Evolutionary conservation across 148 eudicot genomes (phyloP).

Genomic region (Polygonum maritimum): DNA sequence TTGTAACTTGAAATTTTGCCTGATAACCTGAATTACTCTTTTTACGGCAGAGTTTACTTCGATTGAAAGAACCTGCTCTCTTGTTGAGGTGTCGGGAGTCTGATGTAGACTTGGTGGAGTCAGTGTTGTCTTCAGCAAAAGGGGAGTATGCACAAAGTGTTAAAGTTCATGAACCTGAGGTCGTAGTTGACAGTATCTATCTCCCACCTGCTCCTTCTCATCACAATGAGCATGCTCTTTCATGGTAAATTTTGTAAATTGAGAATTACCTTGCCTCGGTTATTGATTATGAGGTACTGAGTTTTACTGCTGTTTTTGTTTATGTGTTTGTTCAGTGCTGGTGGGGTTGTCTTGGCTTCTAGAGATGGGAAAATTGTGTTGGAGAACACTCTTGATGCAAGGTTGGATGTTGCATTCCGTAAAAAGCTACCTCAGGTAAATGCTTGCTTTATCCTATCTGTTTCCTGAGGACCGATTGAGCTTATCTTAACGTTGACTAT

Average conservation of each 20-base stretch:
- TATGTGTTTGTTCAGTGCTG: slow-evolving; percentile 50
- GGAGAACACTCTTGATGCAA: slow-evolving; percentile 93
- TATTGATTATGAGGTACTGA: neutral
- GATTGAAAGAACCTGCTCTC: slow-evolving; percentile 87
- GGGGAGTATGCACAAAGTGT: slow-evolving; percentile 71
- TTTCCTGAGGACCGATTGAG: neutral
- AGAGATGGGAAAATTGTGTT: slow-evolving; percentile 94
- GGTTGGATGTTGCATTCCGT: slow-evolving; percentile 86
- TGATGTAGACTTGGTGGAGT: slow-evolving; percentile 45
- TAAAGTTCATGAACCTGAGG: slow-evolving; percentile 67
- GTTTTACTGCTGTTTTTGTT: slow-evolving; percentile 10
- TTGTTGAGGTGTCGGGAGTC: slow-evolving; percentile 81
- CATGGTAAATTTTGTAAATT: slow-evolving; percentile 41
- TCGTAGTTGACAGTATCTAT: slow-evolving; percentile 57
- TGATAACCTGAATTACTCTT: neutral
- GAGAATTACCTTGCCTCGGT: neutral
- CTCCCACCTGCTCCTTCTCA: slow-evolving; percentile 77
- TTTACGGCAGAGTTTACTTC: slow-evolving; percentile 62
- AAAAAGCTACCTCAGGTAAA: slow-evolving; percentile 87
- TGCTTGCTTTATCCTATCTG: neutral
- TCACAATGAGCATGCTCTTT: slow-evolving; percentile 47
- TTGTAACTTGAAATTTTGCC: neutral
- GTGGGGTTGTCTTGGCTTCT: slow-evolving; percentile 94
- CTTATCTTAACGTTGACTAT: neutral
- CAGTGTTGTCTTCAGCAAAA: slow-evolving; percentile 49